Conservation (phyloP, 352 stramenopile species). For the Sclerospora graminicola region DNA sequence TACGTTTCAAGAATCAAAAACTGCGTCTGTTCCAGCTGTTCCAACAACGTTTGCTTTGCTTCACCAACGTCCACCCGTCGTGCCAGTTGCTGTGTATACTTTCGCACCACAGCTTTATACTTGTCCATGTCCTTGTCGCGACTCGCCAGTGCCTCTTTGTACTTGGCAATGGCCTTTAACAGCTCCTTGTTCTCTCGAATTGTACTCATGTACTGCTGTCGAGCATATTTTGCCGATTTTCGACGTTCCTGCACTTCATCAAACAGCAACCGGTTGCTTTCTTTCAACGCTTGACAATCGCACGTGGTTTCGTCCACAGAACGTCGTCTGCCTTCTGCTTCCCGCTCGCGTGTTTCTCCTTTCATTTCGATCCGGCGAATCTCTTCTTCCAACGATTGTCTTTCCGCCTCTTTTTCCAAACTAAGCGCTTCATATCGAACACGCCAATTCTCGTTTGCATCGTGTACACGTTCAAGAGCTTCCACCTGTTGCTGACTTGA, state of each 20-base stretch:
- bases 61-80: slow-evolving; percentile 43
- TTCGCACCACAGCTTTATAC: slow-evolving; percentile 39
- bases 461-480: slow-evolving; percentile 31
- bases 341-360: too few relatives aligned
- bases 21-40: slow-evolving; percentile 69
- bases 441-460: too few relatives aligned
- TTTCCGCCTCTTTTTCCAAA: too few relatives aligned
- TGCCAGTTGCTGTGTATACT: slow-evolving; percentile 41
- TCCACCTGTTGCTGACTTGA: slow-evolving; percentile 42
- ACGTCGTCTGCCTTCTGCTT: not conserved
- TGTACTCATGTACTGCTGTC: slow-evolving; percentile 45
- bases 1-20: slow-evolving; percentile 69
- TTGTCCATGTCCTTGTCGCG: slow-evolving; percentile 64
- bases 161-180: slow-evolving; percentile 46
- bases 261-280: slow-evolving; percentile 56
- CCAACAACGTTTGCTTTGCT: slow-evolving; percentile 61
- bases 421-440: too few relatives aligned
- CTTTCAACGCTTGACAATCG: slow-evolving; percentile 38
- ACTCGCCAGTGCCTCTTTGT: slow-evolving; percentile 44
- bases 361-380: too few relatives aligned
- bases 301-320: slow-evolving; percentile 16
- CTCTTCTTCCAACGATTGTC: too few relatives aligned
- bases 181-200: slow-evolving; percentile 61
- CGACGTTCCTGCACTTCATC: slow-evolving; percentile 49
- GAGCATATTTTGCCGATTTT: slow-evolving; percentile 34